A percentile compares a stretch with the other conserved stretches of the same genome.
phyloP scores from a whole-genome alignment of 2,329 filamentous ascomycete species.

The Cordyceps javanica region DNA sequence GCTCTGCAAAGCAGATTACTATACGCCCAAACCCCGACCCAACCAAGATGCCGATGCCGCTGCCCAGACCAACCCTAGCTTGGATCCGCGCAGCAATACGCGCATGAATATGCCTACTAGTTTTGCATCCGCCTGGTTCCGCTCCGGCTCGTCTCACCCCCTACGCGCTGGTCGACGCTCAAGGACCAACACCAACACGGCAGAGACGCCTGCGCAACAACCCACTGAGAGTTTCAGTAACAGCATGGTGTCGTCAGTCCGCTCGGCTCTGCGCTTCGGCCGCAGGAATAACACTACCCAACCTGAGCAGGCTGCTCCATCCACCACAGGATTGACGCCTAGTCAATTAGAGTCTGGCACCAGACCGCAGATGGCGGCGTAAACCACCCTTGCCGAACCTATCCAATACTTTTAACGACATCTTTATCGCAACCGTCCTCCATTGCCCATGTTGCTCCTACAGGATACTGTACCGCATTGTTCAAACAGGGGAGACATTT shows the following conservation, averaged over 20 bases:
- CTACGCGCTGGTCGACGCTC: neutral
- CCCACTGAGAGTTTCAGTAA: slow-evolving; percentile 14
- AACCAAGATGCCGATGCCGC: slow-evolving; percentile 36
- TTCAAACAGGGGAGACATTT: neutral
- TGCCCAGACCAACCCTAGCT: slow-evolving; percentile 19
- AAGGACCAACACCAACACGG: neutral
- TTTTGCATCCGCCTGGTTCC: slow-evolving; percentile 35
- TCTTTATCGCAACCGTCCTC: neutral
- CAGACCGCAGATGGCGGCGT: neutral
- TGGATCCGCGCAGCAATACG: slow-evolving; percentile 33
- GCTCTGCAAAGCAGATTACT: slow-evolving; percentile 97
- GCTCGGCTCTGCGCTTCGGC: slow-evolving; percentile 27
- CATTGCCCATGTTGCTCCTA: neutral
- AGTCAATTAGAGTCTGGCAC: slow-evolving; percentile 41
- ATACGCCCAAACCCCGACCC: slow-evolving; percentile 81
- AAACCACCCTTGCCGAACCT: neutral
- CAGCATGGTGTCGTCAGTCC: slow-evolving; percentile 27
- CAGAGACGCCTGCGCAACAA: slow-evolving; percentile 3
- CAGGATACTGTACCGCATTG: too few relatives aligned
- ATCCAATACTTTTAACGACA: neutral
- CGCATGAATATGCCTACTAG: slow-evolving; percentile 43
- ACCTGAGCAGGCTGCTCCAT: slow-evolving; percentile 13
- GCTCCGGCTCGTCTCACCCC: slow-evolving; percentile 13
- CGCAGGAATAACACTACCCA: slow-evolving; percentile 21
- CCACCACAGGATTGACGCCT: slow-evolving; percentile 31